Base-by-base conservation (phyloP, 352 stramenopile genomes). In the Blastocystis sp. region DNA sequence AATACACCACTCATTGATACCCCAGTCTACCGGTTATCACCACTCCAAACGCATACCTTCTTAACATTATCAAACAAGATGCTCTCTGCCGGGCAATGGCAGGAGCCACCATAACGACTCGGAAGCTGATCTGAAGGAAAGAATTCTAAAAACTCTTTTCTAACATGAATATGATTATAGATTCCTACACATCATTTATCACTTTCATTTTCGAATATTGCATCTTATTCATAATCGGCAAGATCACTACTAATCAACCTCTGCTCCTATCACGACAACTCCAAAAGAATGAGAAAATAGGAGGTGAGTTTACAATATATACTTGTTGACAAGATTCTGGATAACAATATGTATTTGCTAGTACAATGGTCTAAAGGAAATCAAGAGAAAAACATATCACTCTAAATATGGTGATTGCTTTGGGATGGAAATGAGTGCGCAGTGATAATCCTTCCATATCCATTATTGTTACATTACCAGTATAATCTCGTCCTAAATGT, bases 381-480 rank as follows among this genome's bases (percentile, higher is more conserved):
- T 32, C 6, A 3, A 7, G 54, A 32, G 12, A 61, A 32, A 3
- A 7, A 14, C 3, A 9, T 61, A 7, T 2, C 12, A 61, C 24
- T 43, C 49, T 74, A 43, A 74, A 74, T 21, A 74, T 74, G 11
- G 35, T 43, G 6, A 74, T 74, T 14, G 63, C 63, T 46, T 74
- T 74, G 0, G 63, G 63, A 49, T 74, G 29, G 63, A 74, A n/a
- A 46, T 74, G 63, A 2, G 35, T 74, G 1, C 63, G 32, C 1
- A 74, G 14, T 43, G 63, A 74, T 27, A 74, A 46, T 1, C 63
- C 63, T 43, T 74, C 24, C 63, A 74, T 74, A 43, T 74, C 63
- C 63, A 74, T 74, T n/a, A 74, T 9, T n/a, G 63, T 74, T 43
- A 74, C 63, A 46, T 74, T 74, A 1, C 63, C 63, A 37, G 63